Conservation (phyloP, 495 filamentous ascomycete genomes). For the Tuber microsphaerosporum region DNA sequence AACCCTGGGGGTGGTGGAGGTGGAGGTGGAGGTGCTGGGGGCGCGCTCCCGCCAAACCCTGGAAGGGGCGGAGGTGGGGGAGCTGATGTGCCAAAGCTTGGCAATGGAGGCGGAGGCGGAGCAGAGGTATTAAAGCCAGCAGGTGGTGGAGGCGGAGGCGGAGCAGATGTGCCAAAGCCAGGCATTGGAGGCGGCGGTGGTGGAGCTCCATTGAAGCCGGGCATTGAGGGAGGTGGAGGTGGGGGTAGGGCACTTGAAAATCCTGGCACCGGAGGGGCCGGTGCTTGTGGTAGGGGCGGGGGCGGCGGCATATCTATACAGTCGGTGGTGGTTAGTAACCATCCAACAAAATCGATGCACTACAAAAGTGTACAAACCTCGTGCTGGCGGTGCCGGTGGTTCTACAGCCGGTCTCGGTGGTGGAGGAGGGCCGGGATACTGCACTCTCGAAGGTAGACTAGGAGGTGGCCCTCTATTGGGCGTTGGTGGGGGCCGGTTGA, state of each 20-base stretch:
- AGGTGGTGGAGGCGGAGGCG: conserved; percentile 39
- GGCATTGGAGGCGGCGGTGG: conserved; percentile 48
- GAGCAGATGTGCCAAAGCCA: conserved; percentile 37
- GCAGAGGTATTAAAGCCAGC: conserved; percentile 6
- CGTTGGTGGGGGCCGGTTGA: conserved; percentile 58
- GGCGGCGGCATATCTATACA: conserved; percentile 51
- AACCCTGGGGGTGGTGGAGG: conserved; percentile 44
- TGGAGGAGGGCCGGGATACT: conserved; percentile 29
- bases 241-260: conserved; percentile 42
- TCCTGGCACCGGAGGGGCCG: conserved; percentile 47
- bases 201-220: conserved; percentile 41
- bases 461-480: conserved; percentile 50
- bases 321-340: conserved; percentile 4
- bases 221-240: conserved; percentile 44
- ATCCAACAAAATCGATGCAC: neutral
- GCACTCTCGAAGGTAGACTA: conserved; percentile 32
- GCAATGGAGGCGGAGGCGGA: conserved; percentile 29
- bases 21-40: conserved; percentile 45
- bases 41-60: conserved; percentile 40
- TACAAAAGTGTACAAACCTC: conserved; percentile 27
- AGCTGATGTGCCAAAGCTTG: neutral
- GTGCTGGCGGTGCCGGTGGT: conserved; percentile 26
- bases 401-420: conserved; percentile 34
- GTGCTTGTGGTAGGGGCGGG: conserved; percentile 53
- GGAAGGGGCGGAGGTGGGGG: conserved; percentile 40